Conservation (phyloP, 495 filamentous ascomycete genomes). For the Podospora pseudocomata region DNA sequence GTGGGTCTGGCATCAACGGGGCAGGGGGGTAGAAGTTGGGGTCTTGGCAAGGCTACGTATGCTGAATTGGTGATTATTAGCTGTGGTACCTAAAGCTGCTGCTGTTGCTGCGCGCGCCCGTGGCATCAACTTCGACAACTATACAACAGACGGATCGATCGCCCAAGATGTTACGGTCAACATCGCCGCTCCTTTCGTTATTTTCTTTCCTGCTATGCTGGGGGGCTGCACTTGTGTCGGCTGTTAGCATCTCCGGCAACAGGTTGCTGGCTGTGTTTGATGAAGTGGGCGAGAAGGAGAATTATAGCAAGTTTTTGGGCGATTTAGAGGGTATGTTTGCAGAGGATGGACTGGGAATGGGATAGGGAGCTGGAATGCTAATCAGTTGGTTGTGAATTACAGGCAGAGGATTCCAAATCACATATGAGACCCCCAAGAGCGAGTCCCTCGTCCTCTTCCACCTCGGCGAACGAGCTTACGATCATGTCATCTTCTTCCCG, state of each 20-base stretch:
- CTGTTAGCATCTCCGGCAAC: slow-evolving; percentile 74
- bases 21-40: slow-evolving; percentile 3
- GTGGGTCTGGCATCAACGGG: slow-evolving; percentile 9
- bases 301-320: slow-evolving; percentile 76
- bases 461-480: slow-evolving; percentile 82
- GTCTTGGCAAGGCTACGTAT: slow-evolving; percentile 42
- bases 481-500: slow-evolving; percentile 86
- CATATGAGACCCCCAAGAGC: slow-evolving; percentile 82
- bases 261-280: slow-evolving; percentile 85
- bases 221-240: slow-evolving; percentile 62
- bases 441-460: slow-evolving; percentile 77
- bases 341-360: not conserved
- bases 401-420: slow-evolving; percentile 79
- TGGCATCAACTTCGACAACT: slow-evolving; percentile 14
- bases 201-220: slow-evolving; percentile 48
- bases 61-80: slow-evolving; percentile 22
- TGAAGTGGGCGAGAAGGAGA: slow-evolving; percentile 69
- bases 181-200: slow-evolving; percentile 55
- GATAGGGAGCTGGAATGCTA: slow-evolving; percentile 11
- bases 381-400: slow-evolving; percentile 22
- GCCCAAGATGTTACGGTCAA: slow-evolving; percentile 61
- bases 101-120: slow-evolving; percentile 4
- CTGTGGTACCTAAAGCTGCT: no score
- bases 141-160: slow-evolving; percentile 25
- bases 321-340: slow-evolving; percentile 68